phyloP scores from a whole-genome alignment of 2,329 filamentous ascomycete genomes.

The Cladosporium velox region DNA sequence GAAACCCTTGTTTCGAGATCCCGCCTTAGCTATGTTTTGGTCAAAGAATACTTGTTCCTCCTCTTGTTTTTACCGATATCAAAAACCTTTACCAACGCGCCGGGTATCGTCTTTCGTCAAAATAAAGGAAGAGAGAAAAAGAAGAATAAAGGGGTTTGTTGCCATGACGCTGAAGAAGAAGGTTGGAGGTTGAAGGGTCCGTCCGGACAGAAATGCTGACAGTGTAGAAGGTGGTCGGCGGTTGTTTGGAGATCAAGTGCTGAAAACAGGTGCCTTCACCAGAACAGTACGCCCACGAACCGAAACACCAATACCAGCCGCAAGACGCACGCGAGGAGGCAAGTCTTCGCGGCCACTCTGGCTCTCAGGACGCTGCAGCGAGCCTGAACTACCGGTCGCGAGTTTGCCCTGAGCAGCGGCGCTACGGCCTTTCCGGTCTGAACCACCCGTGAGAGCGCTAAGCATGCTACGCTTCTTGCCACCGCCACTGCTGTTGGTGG shows the following conservation, averaged over 20 bases:
- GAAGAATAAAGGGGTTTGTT: background rate
- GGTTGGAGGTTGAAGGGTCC: too few relatives aligned
- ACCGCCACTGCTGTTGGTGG: slow-evolving; percentile 11
- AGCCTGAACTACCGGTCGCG: slow-evolving; percentile 37
- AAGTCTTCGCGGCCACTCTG: slow-evolving; percentile 43
- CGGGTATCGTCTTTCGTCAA: slow-evolving; percentile 21
- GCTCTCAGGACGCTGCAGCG: slow-evolving; percentile 45
- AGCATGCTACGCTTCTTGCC: slow-evolving; percentile 46
- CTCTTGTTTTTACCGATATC: background rate
- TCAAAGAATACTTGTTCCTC: background rate
- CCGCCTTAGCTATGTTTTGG: background rate
- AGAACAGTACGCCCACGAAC: slow-evolving; percentile 52
- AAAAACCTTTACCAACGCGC: slow-evolving; percentile 8
- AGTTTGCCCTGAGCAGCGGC: slow-evolving; percentile 40
- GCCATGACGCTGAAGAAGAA: background rate
- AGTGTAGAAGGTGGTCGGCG: background rate
- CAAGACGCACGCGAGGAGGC: slow-evolving; percentile 49
- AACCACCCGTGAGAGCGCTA: slow-evolving; percentile 41
- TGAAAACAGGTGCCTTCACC: slow-evolving; percentile 52
- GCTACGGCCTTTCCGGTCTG: slow-evolving; percentile 37
- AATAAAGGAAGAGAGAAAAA: slow-evolving; percentile 6
- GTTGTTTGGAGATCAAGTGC: slow-evolving; percentile 22
- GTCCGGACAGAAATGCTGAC: background rate
- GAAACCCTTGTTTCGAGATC: background rate
- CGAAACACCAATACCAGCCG: slow-evolving; percentile 50